A percentile compares a stretch with the other conserved stretches of the same genome.
These are phyloP conservation scores for Cladosporium sp. DNA, from an alignment of 2,329 filamentous ascomycete genomes.

Conservation along the genomic window DNA sequence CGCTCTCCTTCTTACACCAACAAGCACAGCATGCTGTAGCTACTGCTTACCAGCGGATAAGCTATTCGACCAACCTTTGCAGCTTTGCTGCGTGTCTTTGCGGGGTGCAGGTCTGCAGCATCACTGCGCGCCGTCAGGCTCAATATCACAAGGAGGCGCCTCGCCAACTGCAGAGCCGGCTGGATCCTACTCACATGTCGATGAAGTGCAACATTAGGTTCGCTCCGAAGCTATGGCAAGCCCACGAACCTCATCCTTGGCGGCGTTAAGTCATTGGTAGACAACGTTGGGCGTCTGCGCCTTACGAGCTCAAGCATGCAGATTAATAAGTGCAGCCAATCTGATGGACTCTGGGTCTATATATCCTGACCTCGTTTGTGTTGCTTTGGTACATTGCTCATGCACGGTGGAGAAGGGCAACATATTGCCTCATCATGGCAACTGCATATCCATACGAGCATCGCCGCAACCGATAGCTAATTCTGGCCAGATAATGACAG, in stretches of 20 bases:
- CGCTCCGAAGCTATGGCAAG: conserved; percentile 9
- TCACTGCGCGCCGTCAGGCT: background rate
- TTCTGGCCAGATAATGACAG: background rate
- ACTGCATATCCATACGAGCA: background rate
- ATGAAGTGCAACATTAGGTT: conserved; percentile 10
- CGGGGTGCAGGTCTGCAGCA: conserved; percentile 12
- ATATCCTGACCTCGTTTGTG: background rate
- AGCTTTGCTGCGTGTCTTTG: conserved; percentile 11
- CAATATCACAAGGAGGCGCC: background rate
- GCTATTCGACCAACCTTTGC: conserved; percentile 1
- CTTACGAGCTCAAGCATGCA: background rate
- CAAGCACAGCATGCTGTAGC: conserved; percentile 15
- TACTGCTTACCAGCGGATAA: conserved; percentile 8
- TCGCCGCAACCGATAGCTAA: background rate
- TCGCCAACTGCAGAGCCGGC: background rate
- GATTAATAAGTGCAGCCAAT: background rate
- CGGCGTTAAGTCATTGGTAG: background rate
- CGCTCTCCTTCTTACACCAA: background rate
- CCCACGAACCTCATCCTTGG: conserved; percentile 6
- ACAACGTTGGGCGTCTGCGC: background rate
- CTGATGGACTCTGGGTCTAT: background rate
- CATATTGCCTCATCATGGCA: background rate
- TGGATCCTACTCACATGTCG: background rate
- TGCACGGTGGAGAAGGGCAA: background rate
- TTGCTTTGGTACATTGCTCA: background rate